A percentile compares a stretch with the other conserved stretches of the same genome.
These are phyloP conservation scores for Kurtzmaniella quercitrusa DNA, from an alignment of 1,139 yeast genomes.

Conservation along the genomic window DNA sequence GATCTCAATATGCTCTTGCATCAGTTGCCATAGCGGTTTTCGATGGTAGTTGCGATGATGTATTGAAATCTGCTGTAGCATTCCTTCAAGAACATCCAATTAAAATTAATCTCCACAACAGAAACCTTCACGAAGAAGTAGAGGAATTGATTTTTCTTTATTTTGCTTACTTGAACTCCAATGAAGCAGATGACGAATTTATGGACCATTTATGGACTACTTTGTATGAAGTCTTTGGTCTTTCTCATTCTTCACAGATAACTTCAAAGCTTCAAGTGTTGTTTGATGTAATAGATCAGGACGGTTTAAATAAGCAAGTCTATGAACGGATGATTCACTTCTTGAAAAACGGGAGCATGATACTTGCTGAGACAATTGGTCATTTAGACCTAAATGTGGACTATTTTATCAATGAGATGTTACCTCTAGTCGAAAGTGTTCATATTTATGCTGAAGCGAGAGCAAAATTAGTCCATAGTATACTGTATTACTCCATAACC, in stretches of 20 bases:
- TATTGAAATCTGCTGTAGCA: conserved; percentile 7
- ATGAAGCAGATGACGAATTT: not conserved
- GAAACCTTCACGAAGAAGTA: not conserved
- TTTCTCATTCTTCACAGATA: conserved; percentile 12
- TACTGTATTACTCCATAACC: conserved; percentile 8
- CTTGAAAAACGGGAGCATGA: conserved; percentile 24
- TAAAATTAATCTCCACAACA: not conserved
- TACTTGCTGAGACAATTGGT: conserved; percentile 32
- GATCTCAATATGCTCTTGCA: not conserved
- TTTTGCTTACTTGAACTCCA: not conserved
- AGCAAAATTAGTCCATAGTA: conserved; percentile 18
- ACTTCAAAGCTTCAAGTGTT: conserved; percentile 17
- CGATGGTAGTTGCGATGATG: not conserved
- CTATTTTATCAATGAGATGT: conserved; percentile 6
- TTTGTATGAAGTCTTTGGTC: conserved; percentile 12
- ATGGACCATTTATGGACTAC: conserved; percentile 15
- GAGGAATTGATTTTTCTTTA: conserved; percentile 1
- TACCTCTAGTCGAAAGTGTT: conserved; percentile 8
- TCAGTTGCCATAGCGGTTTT: not conserved
- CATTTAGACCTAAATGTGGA: conserved; percentile 9
- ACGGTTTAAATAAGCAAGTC: conserved; percentile 13
- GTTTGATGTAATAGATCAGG: conserved; percentile 12
- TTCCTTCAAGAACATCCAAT: conserved; percentile 7
- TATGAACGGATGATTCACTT: conserved; percentile 21
- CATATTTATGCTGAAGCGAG: conserved; percentile 24